Base-by-base conservation (phyloP, 2,329 filamentous ascomycete genomes). In the Sporothrix pallida region DNA sequence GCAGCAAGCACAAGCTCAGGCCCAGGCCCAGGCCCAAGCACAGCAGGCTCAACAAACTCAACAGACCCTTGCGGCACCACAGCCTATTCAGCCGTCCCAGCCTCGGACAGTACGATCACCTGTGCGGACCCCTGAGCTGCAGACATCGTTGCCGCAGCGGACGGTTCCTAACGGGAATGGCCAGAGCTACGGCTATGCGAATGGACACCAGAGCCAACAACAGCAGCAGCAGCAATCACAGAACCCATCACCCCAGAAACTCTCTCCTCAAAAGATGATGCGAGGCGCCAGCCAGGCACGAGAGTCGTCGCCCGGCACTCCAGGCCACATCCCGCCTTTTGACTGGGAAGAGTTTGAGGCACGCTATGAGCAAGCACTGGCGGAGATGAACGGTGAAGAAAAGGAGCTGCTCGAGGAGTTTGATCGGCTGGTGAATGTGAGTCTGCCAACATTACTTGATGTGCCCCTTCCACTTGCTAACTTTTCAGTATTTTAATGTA, bases 271-370 rank as follows among this genome's bases (percentile, higher is more conserved):
- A 20, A 31, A 52, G 13, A 68, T 31, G n/a, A 62, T 54, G 48
- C 71, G 42, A 12, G 37, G 63, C 42, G 73, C 23, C 44, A 72
- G 70, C 44, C 73, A 72, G 31, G 56, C 54, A 7, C 65, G 46
- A 6, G 70, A 70, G 26, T 26, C 65, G 46, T 82, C 85, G 12
- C 85, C 86, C n/a, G 83, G 83, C 78, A 87, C 87, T 1, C 86
- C 87, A 0, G 86, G 86, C 20, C 82, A 71, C 82, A 93, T 75
- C 82, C 83, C 63, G 72, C 83, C 79, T 0, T 94, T 93, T 78
- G 89, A 95, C 81, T 97, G 94, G 94, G 85, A 90, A 2, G 87
- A 91, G n/a, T 90, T 97, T 46, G 87, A 94, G 80, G 79, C 84
- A 1, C 88, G 89, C 58, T 97, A 94, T 77, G 86, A 91, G 74